phyloP scores from a whole-genome alignment of 306 rosid genomes.

The Mucuna pruriens region DNA sequence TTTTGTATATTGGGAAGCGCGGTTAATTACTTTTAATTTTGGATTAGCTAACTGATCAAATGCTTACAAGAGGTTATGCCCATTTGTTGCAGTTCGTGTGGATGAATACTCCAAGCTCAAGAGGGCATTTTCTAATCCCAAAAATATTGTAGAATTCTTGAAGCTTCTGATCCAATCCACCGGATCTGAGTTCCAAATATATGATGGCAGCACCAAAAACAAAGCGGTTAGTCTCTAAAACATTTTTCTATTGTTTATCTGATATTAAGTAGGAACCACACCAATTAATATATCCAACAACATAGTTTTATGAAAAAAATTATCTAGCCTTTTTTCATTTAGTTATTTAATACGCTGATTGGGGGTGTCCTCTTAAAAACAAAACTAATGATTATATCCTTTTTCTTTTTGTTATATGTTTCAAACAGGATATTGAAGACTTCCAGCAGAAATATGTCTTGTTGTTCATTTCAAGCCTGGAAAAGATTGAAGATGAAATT shows the following conservation, averaged over 20 bases:
- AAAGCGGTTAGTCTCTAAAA: slow-evolving; percentile 13
- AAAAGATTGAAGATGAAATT: slow-evolving; percentile 45
- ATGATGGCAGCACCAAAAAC: slow-evolving; percentile 28
- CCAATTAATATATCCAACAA: neutral
- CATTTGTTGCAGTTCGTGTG: slow-evolving; percentile 26
- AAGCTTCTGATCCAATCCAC: slow-evolving; percentile 35
- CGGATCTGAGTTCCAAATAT: slow-evolving; percentile 26
- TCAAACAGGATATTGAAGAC: slow-evolving; percentile 41
- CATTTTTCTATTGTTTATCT: neutral
- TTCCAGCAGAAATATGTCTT: slow-evolving; percentile 35
- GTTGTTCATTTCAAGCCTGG: slow-evolving; percentile 41
- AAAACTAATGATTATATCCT: neutral
- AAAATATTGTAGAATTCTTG: slow-evolving; percentile 42
- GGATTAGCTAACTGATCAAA: neutral
- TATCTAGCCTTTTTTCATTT: neutral
- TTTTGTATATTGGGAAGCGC: slow-evolving; percentile 1
- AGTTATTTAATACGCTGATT: neutral
- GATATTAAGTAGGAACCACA: neutral
- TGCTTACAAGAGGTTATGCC: neutral
- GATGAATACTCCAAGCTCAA: slow-evolving; percentile 35
- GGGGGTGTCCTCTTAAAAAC: neutral
- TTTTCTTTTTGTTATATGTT: neutral
- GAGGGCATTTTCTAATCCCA: slow-evolving; percentile 39
- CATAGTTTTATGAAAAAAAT: neutral
- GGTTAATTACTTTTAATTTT: neutral